Conservation (phyloP, 148 eudicot species). For the Chenopodium berlandieri region DNA sequence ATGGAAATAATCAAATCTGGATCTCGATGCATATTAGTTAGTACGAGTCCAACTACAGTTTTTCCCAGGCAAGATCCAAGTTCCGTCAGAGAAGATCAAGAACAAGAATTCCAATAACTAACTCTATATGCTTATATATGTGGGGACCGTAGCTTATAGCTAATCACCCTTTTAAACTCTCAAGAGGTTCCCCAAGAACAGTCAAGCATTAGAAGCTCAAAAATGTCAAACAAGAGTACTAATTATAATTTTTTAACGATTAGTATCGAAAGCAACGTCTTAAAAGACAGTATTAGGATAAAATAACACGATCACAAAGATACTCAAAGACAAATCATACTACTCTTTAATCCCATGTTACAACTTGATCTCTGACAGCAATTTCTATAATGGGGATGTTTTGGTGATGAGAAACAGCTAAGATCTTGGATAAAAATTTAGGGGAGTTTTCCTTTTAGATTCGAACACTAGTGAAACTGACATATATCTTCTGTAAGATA, state of each 20-base stretch:
- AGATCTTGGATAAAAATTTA: conserved; percentile 23
- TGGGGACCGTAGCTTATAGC: conserved; percentile 7
- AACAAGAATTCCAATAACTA: background rate
- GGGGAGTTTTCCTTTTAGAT: conserved; percentile 15
- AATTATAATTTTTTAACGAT: background rate
- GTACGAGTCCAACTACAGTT: background rate
- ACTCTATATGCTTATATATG: background rate
- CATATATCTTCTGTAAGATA: conserved; percentile 31
- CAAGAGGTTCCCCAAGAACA: background rate
- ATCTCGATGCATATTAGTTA: background rate
- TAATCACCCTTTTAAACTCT: background rate
- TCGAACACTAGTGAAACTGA: conserved; percentile 23
- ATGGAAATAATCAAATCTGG: background rate
- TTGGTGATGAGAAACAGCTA: conserved; percentile 32
- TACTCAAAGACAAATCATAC: background rate
- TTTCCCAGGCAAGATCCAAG: background rate
- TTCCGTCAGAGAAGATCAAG: background rate
- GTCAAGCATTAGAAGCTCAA: background rate
- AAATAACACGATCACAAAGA: conserved; percentile 7
- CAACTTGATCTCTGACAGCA: conserved; percentile 32
- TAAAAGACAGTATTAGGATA: conserved; percentile 11
- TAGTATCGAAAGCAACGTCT: background rate
- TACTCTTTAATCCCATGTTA: conserved; percentile 23
- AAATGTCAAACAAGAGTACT: background rate
- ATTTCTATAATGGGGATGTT: conserved; percentile 14